Evolutionary conservation across 306 rosid genomes (phyloP), one percentile per base, ranked within the genome.

Genomic region (Pyrus betulifolia): DNA sequence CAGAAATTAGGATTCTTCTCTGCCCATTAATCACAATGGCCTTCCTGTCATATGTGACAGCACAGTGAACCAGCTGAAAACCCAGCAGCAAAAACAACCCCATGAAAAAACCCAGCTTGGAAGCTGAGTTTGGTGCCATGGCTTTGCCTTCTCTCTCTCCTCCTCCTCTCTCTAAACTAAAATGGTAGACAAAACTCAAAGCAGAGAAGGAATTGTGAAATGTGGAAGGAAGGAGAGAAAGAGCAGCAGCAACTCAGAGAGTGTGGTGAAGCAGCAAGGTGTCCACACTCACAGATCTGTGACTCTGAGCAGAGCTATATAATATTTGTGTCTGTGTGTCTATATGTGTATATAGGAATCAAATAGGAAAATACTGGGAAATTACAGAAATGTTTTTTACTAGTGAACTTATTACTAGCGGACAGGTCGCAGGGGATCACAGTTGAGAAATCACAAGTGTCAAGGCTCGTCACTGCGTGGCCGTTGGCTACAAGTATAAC

Each of bases 1-100:
- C 99, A 79, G 99, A 96, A 58, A 96, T 83, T 68, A 96, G 99
- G 78, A 96, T 81, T 88, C 98, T 87, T 79, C 99, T 88, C 68
- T 96, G 92, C 82, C 94, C 98, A 87, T 96, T 87, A 76, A 96
- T 96, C 72, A 96, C 38, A 40, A 96, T 86, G 71, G 99, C 98
- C 74, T 92, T 96, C 70, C 87, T 87, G 78, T 96, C 99, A 74
- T 96, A 96, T 14, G 97, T 91, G 5, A 96, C 99, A 59, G 68
- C 71, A 46, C 90, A 91, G n/a, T 86, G 87, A 75, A 82, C 84
- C 69, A 91, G 52, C 67, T 78, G 86, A 72, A 82, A 51, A 81
- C 86, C 83, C 78, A 89, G 51, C 68, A 45, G 68, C 74, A 85
- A 81, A 54, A 80, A 85, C 31, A 85, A 74, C 22, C 87, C 87